A percentile compares a stretch with the other conserved stretches of the same genome.
Conservation (phyloP, 2,329 filamentous ascomycete species). For the Colletotrichum lini region DNA sequence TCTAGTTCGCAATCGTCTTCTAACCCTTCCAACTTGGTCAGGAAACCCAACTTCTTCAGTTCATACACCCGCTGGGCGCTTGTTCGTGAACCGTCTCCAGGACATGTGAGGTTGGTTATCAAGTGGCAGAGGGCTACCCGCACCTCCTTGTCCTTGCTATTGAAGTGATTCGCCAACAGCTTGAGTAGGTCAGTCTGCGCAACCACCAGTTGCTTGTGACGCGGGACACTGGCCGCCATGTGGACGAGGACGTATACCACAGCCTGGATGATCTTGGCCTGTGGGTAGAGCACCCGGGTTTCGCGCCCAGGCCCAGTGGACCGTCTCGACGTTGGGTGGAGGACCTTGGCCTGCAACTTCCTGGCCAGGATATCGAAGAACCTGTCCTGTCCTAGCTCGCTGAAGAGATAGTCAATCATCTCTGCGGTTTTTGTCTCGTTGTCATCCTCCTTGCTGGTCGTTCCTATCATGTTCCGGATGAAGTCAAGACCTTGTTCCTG, state of each 20-base stretch:
- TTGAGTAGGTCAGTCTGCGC: constrained; percentile 83
- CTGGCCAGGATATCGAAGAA: constrained; percentile 86
- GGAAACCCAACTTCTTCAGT: constrained; percentile 80
- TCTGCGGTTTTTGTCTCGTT: constrained; percentile 65
- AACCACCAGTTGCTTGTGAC: constrained; percentile 83
- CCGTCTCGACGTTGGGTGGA: constrained; percentile 67
- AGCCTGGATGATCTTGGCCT: constrained; percentile 80
- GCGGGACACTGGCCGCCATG: constrained; percentile 84
- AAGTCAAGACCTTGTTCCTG: constrained; percentile 94
- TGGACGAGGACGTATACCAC: constrained; percentile 89
- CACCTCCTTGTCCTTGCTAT: constrained; percentile 80
- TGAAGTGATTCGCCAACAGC: constrained; percentile 80
- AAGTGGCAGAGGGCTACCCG: constrained; percentile 86
- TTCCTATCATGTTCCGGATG: constrained; percentile 88
- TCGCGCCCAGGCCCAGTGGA: constrained; percentile 51
- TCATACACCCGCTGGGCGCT: constrained; percentile 78
- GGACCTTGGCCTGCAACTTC: constrained; percentile 77
- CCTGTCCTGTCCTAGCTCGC: constrained; percentile 79
- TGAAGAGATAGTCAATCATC: constrained; percentile 90
- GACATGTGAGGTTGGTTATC: constrained; percentile 87
- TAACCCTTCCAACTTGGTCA: constrained; percentile 74
- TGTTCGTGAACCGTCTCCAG: constrained; percentile 75
- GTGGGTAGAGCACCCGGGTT: constrained; percentile 68
- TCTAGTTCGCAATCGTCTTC: constrained; percentile 82
- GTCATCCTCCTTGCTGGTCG: constrained; percentile 49